Conservation (phyloP, 2,329 filamentous ascomycete species). For the Neodidymelliopsis sp. region DNA sequence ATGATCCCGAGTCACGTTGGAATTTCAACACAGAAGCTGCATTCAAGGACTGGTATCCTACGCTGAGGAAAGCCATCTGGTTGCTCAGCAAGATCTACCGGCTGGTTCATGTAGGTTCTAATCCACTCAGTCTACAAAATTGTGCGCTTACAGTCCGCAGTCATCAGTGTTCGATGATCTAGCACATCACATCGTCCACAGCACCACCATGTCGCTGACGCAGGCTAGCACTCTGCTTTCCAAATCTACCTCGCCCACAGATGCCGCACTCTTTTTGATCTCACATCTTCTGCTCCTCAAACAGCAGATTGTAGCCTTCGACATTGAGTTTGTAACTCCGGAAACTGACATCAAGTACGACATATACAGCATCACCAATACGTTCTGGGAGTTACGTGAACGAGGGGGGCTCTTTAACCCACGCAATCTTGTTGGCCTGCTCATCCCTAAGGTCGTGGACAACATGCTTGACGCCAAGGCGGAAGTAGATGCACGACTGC, state of each 20-base stretch:
- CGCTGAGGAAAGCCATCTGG: constrained; percentile 71
- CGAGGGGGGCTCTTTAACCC: constrained; percentile 72
- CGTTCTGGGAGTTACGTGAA: constrained; percentile 72
- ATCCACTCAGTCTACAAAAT: not conserved
- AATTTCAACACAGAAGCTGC: constrained; percentile 64
- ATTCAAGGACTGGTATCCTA: constrained; percentile 71
- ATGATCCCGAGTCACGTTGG: constrained; percentile 60
- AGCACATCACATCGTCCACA: constrained; percentile 83
- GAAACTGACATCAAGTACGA: constrained; percentile 67
- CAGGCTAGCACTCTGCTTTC: constrained; percentile 76
- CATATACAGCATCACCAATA: constrained; percentile 70
- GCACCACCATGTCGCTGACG: constrained; percentile 84
- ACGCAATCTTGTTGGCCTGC: constrained; percentile 65
- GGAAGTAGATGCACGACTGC: constrained; percentile 68
- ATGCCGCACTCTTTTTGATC: constrained; percentile 90
- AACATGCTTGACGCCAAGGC: constrained; percentile 77
- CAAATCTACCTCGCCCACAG: constrained; percentile 68
- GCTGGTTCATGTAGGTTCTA: constrained; percentile 66
- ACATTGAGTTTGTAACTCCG: constrained; percentile 79
- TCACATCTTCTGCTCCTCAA: constrained; percentile 95
- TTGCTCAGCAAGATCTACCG: constrained; percentile 73
- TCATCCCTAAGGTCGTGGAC: constrained; percentile 71
- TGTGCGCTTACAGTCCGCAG: constrained; percentile 41
- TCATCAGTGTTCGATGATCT: constrained; percentile 75
- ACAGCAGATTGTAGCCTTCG: constrained; percentile 93